Base-by-base conservation (phyloP, 306 rosid genomes). In the Carpinus fangiana region DNA sequence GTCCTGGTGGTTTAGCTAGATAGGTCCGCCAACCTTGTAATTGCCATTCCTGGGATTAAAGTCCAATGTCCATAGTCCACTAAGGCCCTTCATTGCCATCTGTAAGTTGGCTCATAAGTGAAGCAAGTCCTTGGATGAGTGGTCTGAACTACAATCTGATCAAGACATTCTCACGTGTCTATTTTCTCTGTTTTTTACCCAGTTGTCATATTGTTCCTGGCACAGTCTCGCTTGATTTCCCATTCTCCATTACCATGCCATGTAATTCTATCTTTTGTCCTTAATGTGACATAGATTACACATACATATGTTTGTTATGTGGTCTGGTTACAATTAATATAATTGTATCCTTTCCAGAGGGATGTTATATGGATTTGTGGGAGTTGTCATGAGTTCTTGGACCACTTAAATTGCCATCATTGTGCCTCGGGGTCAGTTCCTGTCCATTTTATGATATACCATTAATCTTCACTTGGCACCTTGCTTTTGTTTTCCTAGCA, bases 381-480 rank as follows among this genome's bases (percentile, higher is more conserved):
- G 20, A 26, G 60, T 26, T 43, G 20, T 38, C 28, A 68, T 48
- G 73, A 28, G 55, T 77, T 73, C 65, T 14, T 70, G 43, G 48
- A 21, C 59, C 73, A 50, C 36, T 50, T 36, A 57, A 11, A 21
- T 31, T 2, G 6, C 28, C 41, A 45, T 41, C 47, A 18, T 60
- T 53, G 53, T 70, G 73, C 70, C 75, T 48, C 2, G 43, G 38
- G 26, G 8, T 23, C 36, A 20, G 57, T 47, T 34, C 45, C 10
- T 48, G 51, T 2, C 62, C 51, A 48, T 12, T 67, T 68, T 28
- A 54, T 73, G 75, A 68, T 52, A 50, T 26, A 66, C 56, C 48
- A 62, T 34, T 62, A 41, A 46, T 48, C 46, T 74, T 70, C 70
- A 41, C 77, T 47, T 78, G 67, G 76, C 21, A 64, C 78, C 72